Evolutionary conservation across 148 eudicot species (phyloP), one percentile per base, ranked within the genome.

Genomic region (Amaranthus cruentus): DNA sequence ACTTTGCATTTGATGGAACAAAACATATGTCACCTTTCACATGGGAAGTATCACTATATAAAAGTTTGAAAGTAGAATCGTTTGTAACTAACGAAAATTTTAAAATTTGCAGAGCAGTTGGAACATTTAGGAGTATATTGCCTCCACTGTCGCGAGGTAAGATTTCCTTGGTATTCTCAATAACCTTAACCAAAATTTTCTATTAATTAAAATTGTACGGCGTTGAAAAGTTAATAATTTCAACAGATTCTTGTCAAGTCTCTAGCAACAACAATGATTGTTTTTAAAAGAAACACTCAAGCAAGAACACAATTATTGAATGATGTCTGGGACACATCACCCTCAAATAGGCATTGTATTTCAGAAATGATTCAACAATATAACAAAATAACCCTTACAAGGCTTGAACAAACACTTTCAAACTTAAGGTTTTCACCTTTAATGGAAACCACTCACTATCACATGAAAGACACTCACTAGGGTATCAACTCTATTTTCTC

Each of bases 1-100:
- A 61, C 50, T 42, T 57, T 49, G 57, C 51, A 61, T 47, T 9
- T 9, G n/a, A 73, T 62, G 50, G 69, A 9, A 66, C 38, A 66
- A n/a, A 66, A 49, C 55, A 66, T 15, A 43, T 6, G 6, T 6
- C 38, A 13, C 46, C 9, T 8, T 18, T 11, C 15, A 14, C 4
- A 56, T 56, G 60, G 15, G 60, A 28, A 28, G 38, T 28, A 28
- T 28, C 38, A 28, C 38, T 28, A 28, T 28, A 28, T 28, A 28
- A 28, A 28, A 28, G 38, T 28, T 28, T 28, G 38, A 28, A 28
- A 28, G 38, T 28, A 28, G 38, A 28, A 28, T 28, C 38, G 1
- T 28, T 28, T 28, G 38, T 28, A 28, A 28, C 38, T 28, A 6
- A 47, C 1, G 21, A 44, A 73, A 51, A 48, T 0, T 28, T 28